These are phyloP conservation scores for Cryoendolithus antarcticus DNA, from an alignment of 2,329 filamentous ascomycete genomes.

Conservation along the genomic window DNA sequence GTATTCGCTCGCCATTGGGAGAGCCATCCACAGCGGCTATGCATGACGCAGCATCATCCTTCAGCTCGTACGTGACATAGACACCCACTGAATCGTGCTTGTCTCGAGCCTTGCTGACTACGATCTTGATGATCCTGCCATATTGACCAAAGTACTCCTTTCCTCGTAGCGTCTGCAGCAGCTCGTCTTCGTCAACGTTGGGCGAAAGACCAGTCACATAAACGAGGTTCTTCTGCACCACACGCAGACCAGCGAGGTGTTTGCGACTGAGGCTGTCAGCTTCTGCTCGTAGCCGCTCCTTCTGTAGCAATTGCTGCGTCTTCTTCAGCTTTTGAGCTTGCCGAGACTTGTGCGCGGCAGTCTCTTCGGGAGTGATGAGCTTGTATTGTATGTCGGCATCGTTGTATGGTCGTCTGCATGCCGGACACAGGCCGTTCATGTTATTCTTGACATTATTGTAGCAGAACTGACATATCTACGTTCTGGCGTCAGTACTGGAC, in stretches of 20 bases:
- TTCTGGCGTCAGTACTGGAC: constrained; percentile 6
- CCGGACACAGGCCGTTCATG: constrained; percentile 94
- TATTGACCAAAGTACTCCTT: constrained; percentile 96
- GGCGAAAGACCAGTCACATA: constrained; percentile 94
- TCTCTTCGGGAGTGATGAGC: constrained; percentile 90
- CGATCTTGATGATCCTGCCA: constrained; percentile 96
- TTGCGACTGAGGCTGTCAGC: constrained; percentile 92
- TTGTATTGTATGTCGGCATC: constrained; percentile 97
- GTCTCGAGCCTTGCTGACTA: constrained; percentile 91
- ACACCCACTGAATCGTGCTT: constrained; percentile 81
- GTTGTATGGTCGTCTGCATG: constrained; percentile 87
- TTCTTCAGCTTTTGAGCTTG: constrained; percentile 79
- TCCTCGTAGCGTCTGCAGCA: constrained; percentile 80
- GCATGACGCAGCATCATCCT: constrained; percentile 78
- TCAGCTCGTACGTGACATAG: constrained; percentile 93
- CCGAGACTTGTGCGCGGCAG: constrained; percentile 55
- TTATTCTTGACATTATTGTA: constrained; percentile 99
- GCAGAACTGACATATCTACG: constrained; percentile 95
- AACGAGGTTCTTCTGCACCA: constrained; percentile 96
- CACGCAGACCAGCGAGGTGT: constrained; percentile 85
- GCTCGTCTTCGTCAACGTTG: constrained; percentile 79
- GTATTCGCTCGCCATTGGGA: constrained; percentile 71
- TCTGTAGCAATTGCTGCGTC: constrained; percentile 78
- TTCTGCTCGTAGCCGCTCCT: constrained; percentile 91
- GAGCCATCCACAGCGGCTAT: constrained; percentile 89